Evolutionary conservation across 108 stramenopile species (phyloP).

Genomic region (Fragilariopsis cylindrus): DNA sequence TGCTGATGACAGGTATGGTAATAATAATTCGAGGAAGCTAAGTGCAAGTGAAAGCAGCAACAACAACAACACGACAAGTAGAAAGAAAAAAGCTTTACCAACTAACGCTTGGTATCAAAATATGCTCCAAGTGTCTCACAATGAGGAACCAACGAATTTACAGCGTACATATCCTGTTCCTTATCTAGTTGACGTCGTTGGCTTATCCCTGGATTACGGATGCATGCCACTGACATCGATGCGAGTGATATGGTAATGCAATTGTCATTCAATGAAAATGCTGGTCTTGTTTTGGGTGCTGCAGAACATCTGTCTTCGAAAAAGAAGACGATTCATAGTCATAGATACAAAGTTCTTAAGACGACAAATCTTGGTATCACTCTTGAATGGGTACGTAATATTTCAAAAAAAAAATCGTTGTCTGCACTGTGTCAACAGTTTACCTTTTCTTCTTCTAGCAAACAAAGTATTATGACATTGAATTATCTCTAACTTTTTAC

Average conservation of each 20-base stretch:
- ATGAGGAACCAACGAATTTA: constrained; percentile 46
- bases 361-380: constrained; percentile 68
- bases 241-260: constrained; percentile 58
- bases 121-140: constrained; percentile 48
- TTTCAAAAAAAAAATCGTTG: background rate
- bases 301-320: constrained; percentile 15
- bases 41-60: constrained; percentile 4
- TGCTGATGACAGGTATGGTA: too few species aligned
- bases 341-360: constrained; percentile 31
- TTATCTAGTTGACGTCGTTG: constrained; percentile 70
- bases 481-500: too few species aligned
- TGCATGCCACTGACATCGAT: constrained; percentile 53
- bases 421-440: background rate
- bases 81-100: constrained; percentile 43
- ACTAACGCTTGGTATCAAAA: constrained; percentile 88
- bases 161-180: constrained; percentile 74
- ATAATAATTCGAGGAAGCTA: too few species aligned
- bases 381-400: constrained; percentile 58
- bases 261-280: constrained; percentile 50
- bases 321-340: background rate
- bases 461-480: constrained; percentile 1
- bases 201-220: constrained; percentile 69
- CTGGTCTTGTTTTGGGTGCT: constrained; percentile 75
- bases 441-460: background rate
- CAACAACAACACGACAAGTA: background rate